Conservation (phyloP, 208 protist species). For the Wallacemonas collosoma region DNA sequence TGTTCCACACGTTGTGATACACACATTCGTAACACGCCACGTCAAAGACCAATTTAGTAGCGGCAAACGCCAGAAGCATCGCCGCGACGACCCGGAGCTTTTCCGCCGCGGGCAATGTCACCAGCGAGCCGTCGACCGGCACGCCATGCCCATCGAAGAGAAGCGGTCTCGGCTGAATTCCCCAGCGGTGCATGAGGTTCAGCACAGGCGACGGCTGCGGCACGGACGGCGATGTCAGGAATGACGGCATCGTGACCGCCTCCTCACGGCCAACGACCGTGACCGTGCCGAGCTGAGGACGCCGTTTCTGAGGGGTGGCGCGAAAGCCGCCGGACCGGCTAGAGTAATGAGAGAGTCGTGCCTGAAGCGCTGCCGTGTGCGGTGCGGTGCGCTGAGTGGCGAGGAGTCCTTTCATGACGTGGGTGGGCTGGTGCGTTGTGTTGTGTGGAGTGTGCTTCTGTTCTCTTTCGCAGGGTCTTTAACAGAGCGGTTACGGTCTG, state of each 20-base stretch:
- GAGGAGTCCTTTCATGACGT: background rate
- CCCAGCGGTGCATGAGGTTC: constrained; percentile 1
- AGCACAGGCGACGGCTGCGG: background rate
- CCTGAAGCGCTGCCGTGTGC: constrained; percentile 1
- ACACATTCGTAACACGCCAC: constrained; percentile 38
- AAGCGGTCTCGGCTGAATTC: constrained; percentile 2
- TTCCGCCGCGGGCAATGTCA: constrained; percentile 30
- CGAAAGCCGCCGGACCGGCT: background rate
- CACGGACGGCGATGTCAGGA: background rate
- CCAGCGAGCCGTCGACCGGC: constrained; percentile 31
- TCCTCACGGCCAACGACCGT: constrained; percentile 30
- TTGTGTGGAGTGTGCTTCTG: no score
- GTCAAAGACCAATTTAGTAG: constrained; percentile 35
- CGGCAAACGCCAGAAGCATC: constrained; percentile 23
- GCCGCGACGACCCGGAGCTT: constrained; percentile 29
- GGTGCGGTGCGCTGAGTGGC: background rate
- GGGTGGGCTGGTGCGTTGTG: background rate
- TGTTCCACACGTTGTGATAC: constrained; percentile 46
- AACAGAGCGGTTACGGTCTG: no score
- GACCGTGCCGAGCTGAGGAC: constrained; percentile 21
- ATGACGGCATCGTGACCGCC: background rate
- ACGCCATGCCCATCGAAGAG: constrained; percentile 32
- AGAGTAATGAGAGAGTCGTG: background rate
- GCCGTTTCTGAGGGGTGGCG: background rate
- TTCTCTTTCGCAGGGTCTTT: no score